These are phyloP conservation scores for Boletus subluridellus DNA, from an alignment of 1,284 basidiomycete genomes.

Conservation along the genomic window DNA sequence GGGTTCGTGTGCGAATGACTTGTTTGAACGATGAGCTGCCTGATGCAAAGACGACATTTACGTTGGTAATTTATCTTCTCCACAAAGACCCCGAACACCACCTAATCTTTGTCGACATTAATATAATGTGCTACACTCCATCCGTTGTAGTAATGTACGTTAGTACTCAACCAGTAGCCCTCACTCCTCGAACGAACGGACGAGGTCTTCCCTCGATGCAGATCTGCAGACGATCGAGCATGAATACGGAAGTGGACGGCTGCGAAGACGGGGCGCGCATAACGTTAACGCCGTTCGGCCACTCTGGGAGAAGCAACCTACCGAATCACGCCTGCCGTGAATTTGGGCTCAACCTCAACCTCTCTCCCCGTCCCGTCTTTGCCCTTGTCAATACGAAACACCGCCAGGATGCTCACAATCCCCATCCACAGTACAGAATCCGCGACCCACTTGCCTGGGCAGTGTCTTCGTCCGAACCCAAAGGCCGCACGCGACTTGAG, in stretches of 20 bases:
- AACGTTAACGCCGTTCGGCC: conserved; percentile 18
- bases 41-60: conserved; percentile 8
- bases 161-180: neutral
- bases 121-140: neutral
- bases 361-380: conserved; percentile 27
- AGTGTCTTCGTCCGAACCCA: conserved; percentile 35
- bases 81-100: conserved; percentile 23
- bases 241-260: conserved; percentile 32
- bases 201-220: conserved; percentile 24
- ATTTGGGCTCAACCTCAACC: conserved; percentile 31
- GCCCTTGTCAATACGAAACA: conserved; percentile 26
- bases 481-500: conserved; percentile 30
- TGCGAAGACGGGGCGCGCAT: conserved; percentile 16
- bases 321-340: conserved; percentile 33
- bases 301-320: conserved; percentile 17
- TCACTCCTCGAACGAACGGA: conserved; percentile 14
- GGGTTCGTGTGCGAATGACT: conserved; percentile 10
- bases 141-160: neutral
- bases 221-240: conserved; percentile 33
- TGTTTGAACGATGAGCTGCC: neutral
- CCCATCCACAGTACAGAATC: conserved; percentile 36
- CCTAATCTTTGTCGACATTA: conserved; percentile 11
- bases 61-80: conserved; percentile 20
- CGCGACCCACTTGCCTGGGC: conserved; percentile 35
- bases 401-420: conserved; percentile 32